A percentile compares a stretch with the other conserved stretches of the same genome.
These are phyloP conservation scores for Pythium brachiatum DNA, from an alignment of 352 stramenopile genomes.

Conservation along the genomic window DNA sequence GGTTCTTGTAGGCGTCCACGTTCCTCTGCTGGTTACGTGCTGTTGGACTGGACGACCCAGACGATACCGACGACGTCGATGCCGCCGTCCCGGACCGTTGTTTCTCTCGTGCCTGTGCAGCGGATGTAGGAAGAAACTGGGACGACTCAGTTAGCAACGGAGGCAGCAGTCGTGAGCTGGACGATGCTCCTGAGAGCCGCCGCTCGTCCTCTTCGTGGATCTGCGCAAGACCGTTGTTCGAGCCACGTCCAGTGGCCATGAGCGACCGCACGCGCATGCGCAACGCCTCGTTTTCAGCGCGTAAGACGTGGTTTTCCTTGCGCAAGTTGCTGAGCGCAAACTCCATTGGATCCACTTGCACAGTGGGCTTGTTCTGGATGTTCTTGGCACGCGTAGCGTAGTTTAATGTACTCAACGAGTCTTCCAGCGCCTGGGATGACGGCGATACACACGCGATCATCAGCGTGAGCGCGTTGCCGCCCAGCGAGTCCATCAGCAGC, in stretches of 20 bases:
- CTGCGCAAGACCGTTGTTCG: slow-evolving; percentile 10
- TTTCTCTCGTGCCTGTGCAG: slow-evolving; percentile 1
- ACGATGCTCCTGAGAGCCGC: slow-evolving; percentile 17
- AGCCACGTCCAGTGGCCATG: slow-evolving; percentile 7
- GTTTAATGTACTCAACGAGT: slow-evolving; percentile 83
- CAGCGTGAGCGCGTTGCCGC: slow-evolving; percentile 75
- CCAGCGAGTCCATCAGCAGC: slow-evolving; percentile 81
- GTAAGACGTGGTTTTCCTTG: slow-evolving; percentile 61
- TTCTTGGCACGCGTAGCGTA: slow-evolving; percentile 84
- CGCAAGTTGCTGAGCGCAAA: slow-evolving; percentile 56
- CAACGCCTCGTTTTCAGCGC: slow-evolving; percentile 56
- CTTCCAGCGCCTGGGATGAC: slow-evolving; percentile 48
- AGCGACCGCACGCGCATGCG: slow-evolving; percentile 44
- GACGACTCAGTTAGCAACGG: slow-evolving; percentile 23
- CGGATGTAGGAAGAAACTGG: slow-evolving; percentile 19
- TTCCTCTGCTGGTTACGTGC: slow-evolving; percentile 10
- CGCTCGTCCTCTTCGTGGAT: slow-evolving; percentile 10
- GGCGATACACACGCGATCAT: slow-evolving; percentile 86
- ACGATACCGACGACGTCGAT: slow-evolving; percentile 12
- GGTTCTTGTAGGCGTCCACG: slow-evolving; percentile 41
- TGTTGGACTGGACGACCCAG: slow-evolving; percentile 20
- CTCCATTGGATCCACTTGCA: slow-evolving; percentile 68
- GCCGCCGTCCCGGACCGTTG: slow-evolving; percentile 3
- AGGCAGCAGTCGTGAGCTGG: slow-evolving; percentile 33
- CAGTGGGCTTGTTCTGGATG: slow-evolving; percentile 77